Percentiles rank a stretch among this genome's conserved stretches.
Conservation (phyloP, 768 basidiomycete species). For the Crepidotus variabilis region DNA sequence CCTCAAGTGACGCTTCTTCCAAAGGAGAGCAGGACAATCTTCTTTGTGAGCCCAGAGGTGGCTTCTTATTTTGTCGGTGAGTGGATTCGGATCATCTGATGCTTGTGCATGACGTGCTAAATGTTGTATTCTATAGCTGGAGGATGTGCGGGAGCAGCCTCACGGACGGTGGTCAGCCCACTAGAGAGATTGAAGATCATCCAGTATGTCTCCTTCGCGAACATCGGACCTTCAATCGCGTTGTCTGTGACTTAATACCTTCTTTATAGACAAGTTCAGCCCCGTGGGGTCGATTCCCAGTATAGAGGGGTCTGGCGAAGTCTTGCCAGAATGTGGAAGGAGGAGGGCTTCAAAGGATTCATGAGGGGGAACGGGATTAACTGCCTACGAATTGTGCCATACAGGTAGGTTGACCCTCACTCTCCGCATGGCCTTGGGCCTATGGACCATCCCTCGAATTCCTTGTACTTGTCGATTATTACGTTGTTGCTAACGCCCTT, state of each 20-base stretch:
- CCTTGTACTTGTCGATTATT: neutral
- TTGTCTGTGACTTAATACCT: slow-evolving; percentile 5
- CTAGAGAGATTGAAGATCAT: slow-evolving; percentile 95
- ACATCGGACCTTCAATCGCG: neutral
- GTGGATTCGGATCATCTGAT: slow-evolving; percentile 1
- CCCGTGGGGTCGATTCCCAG: slow-evolving; percentile 52
- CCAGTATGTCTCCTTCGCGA: slow-evolving; percentile 55
- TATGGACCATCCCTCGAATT: slow-evolving; percentile 4
- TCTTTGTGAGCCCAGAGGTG: slow-evolving; percentile 19
- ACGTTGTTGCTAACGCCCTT: too few relatives aligned
- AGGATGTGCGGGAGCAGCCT: slow-evolving; percentile 62
- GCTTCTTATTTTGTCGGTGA: slow-evolving; percentile 24
- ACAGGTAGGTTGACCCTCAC: slow-evolving; percentile 42
- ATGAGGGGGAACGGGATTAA: slow-evolving; percentile 94
- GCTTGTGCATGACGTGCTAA: neutral
- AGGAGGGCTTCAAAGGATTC: slow-evolving; percentile 90
- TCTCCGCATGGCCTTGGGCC: neutral
- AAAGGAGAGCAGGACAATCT: slow-evolving; percentile 8
- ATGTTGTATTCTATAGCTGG: slow-evolving; percentile 32
- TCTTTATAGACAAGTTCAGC: slow-evolving; percentile 86
- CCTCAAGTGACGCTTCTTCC: neutral
- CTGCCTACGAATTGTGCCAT: slow-evolving; percentile 90
- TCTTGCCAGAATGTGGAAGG: slow-evolving; percentile 85
- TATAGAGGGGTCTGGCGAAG: slow-evolving; percentile 86
- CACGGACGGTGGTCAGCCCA: slow-evolving; percentile 89